These are phyloP conservation scores for Ogataea methanolica DNA, from an alignment of 805 yeast species.

Conservation along the genomic window DNA sequence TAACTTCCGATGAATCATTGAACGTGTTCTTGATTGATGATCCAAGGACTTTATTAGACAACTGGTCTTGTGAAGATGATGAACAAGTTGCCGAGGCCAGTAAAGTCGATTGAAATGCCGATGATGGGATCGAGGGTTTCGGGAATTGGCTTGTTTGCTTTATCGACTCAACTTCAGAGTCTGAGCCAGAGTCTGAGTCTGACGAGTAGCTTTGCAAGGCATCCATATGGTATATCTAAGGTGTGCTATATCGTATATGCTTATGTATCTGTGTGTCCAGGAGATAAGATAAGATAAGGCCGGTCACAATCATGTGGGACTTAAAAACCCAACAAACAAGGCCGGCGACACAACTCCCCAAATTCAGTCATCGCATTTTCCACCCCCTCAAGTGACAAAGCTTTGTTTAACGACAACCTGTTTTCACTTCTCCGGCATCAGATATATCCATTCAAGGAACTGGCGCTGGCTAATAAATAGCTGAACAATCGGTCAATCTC, in stretches of 20 bases:
- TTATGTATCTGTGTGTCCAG: no score
- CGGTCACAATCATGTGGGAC: no score
- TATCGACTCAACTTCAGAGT: not conserved
- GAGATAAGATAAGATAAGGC: no score
- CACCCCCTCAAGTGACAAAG: not conserved
- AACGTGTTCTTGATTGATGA: conserved; percentile 21
- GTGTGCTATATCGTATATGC: no score
- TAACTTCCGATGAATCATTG: conserved; percentile 15
- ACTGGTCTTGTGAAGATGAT: not conserved
- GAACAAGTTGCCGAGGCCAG: not conserved
- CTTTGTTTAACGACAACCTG: not conserved
- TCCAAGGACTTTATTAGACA: conserved; percentile 13
- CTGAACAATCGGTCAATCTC: no score
- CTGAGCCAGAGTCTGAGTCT: conserved; percentile 10
- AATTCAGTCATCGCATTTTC: not conserved
- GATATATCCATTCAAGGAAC: no score
- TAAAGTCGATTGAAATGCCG: not conserved
- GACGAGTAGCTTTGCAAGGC: conserved; percentile 13
- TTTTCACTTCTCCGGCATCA: no score
- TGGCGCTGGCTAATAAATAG: no score
- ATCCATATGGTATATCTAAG: conserved; percentile 4
- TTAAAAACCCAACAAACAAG: no score
- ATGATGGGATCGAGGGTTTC: not conserved
- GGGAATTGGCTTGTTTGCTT: not conserved
- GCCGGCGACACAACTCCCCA: no score